Conservation (phyloP, 306 rosid species). For the Quercus gilva region DNA sequence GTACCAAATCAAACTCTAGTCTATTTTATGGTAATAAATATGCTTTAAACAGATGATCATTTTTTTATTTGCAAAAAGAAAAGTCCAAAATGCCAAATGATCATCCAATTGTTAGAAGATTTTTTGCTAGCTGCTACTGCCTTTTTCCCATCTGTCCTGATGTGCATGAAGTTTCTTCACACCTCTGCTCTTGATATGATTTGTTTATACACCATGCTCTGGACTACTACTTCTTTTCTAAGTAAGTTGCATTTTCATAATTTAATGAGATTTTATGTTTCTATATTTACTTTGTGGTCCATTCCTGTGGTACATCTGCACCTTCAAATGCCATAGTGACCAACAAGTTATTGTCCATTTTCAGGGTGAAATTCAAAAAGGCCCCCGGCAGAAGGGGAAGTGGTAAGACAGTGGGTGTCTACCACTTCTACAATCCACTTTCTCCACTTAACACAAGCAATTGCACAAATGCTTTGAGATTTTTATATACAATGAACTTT, state of each 20-base stretch:
- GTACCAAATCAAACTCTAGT: not conserved
- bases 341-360: slow-evolving; percentile 21
- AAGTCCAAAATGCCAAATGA: not conserved
- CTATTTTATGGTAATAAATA: not conserved
- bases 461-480: not conserved
- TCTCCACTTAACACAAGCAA: slow-evolving; percentile 11
- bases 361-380: slow-evolving; percentile 11
- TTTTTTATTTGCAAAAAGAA: not conserved
- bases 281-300: not conserved
- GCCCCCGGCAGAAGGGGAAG: not conserved
- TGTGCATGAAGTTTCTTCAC: not conserved
- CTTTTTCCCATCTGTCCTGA: not conserved
- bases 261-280: not conserved
- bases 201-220: not conserved
- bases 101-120: not conserved
- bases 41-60: not conserved
- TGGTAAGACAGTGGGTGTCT: slow-evolving; percentile 13
- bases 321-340: slow-evolving; percentile 10
- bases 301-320: slow-evolving; percentile 18
- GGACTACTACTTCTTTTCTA: not conserved
- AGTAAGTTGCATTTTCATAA: too few relatives aligned
- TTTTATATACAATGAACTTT: slow-evolving; percentile 3
- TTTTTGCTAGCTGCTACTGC: too few relatives aligned
- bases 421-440: slow-evolving; percentile 15
- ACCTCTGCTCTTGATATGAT: not conserved